Evolutionary conservation across 2,329 filamentous ascomycete genomes (phyloP), one percentile per base, ranked within the genome.

Genomic region (Pestalotiopsis sp.): DNA sequence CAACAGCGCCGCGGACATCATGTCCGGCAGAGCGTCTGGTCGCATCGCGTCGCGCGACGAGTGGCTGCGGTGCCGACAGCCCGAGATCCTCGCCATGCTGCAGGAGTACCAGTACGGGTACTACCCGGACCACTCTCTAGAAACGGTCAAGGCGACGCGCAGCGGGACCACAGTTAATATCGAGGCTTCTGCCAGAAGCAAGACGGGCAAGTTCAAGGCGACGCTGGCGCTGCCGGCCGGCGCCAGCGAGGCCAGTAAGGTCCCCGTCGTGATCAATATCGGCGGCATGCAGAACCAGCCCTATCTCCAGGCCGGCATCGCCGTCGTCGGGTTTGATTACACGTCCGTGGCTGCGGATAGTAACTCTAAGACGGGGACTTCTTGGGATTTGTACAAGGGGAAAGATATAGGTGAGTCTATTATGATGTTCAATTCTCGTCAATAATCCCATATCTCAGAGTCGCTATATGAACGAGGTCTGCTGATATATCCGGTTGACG

Each of bases 101-200:
- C 83, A 85, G 70, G 81, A 85, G 68, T 85, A 85, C 74, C 83
- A 85, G 74, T 85, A 79, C 70, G 83, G 83, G 9, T 84, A 83
- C 74, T 85, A 85, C 71, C 83, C 83, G 0, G 82, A 86, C 71
- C 83, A 83, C 69, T 75, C 77, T 3, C 75, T 77, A 40, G 84
- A 85, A 68, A 84, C 78, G 3, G 82, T 85, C 7, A 80, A 79
- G 13, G 82, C 83, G 4, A 84, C 82, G 14, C 79, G 83, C 26
- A 82, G 78, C 68, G 82, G 83, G 1, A 82, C 77, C 65, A 81
- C 78, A 1, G 71, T 85, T 62, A 80, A 75, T 67, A 80, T 85
- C 58, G 78, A 75, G 13, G 78, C 85, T 14, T 78, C 80, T 13
- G 79, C 78, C 0, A 80, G 77, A 14, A 81, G 81, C 3, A 84